Percentiles rank a stretch among this genome's conserved stretches.
Evolutionary conservation across 2,329 filamentous ascomycete genomes (phyloP).

Genomic region (Akanthomyces muscarius): DNA sequence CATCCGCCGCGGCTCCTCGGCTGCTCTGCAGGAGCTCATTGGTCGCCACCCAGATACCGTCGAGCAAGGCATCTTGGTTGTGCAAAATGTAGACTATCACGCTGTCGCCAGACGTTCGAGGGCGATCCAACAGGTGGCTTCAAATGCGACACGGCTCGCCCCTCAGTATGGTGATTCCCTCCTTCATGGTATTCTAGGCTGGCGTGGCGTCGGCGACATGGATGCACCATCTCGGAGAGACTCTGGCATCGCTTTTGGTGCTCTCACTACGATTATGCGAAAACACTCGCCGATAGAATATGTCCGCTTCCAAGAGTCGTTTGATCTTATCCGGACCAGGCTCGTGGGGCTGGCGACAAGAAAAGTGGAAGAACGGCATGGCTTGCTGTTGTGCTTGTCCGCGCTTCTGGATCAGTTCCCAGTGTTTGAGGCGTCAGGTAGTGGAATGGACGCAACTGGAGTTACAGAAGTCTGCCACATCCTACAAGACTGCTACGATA

Average conservation of each 20-base stretch:
- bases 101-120: conserved; percentile 81
- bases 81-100: conserved; percentile 91
- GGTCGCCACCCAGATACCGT: conserved; percentile 88
- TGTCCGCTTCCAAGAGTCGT: conserved; percentile 21
- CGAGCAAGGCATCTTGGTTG: conserved; percentile 73
- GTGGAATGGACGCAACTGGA: conserved; percentile 28
- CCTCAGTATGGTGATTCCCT: conserved; percentile 67
- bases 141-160: conserved; percentile 63
- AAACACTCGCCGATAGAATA: conserved; percentile 24
- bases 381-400: conserved; percentile 59
- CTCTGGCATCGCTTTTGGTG: conserved; percentile 66
- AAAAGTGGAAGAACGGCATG: conserved; percentile 68
- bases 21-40: conserved; percentile 88
- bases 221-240: conserved; percentile 70
- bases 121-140: conserved; percentile 74
- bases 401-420: conserved; percentile 50
- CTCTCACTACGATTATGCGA: conserved; percentile 44
- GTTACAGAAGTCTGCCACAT: conserved; percentile 30
- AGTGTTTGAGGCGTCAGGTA: conserved; percentile 25
- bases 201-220: conserved; percentile 81
- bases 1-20: conserved; percentile 86
- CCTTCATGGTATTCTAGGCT: conserved; percentile 67
- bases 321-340: conserved; percentile 41
- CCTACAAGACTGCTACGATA: conserved; percentile 38
- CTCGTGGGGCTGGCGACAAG: conserved; percentile 45